Conservation (phyloP, 805 yeast genomes). For the Metschnikowia baotianmanensis region DNA sequence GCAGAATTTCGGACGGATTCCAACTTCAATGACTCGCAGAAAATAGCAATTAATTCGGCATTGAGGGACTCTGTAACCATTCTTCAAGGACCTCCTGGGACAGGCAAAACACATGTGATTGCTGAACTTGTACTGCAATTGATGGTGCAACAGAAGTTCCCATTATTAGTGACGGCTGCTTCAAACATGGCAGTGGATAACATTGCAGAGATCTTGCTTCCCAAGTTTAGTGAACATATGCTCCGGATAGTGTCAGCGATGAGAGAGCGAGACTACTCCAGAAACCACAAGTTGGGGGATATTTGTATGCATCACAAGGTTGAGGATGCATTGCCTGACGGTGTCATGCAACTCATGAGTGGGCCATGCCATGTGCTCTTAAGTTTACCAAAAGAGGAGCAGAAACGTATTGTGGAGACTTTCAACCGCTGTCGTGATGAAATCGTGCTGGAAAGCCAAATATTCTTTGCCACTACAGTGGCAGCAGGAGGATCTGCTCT, state of each 20-base stretch:
- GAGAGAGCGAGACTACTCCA: slow-evolving; percentile 57
- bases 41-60: slow-evolving; percentile 56
- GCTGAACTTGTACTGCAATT: slow-evolving; percentile 82
- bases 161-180: slow-evolving; percentile 68
- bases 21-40: slow-evolving; percentile 67
- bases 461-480: slow-evolving; percentile 68
- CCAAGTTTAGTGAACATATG: slow-evolving; percentile 46
- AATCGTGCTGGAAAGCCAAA: slow-evolving; percentile 45
- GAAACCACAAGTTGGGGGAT: slow-evolving; percentile 51
- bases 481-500: slow-evolving; percentile 60
- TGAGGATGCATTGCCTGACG: slow-evolving; percentile 43
- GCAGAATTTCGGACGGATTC: slow-evolving; percentile 47
- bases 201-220: slow-evolving; percentile 62
- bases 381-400: slow-evolving; percentile 33
- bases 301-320: slow-evolving; percentile 65
- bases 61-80: slow-evolving; percentile 10
- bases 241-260: slow-evolving; percentile 55
- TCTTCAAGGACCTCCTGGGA: slow-evolving; percentile 84
- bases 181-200: slow-evolving; percentile 72
- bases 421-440: slow-evolving; percentile 43
- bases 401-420: slow-evolving; percentile 45
- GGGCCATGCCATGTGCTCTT: slow-evolving; percentile 32
- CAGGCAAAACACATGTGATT: slow-evolving; percentile 94
- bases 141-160: slow-evolving; percentile 38
- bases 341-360: slow-evolving; percentile 40